phyloP scores from a whole-genome alignment of 768 basidiomycete genomes.

The Leucocoprinus birnbaumii region DNA sequence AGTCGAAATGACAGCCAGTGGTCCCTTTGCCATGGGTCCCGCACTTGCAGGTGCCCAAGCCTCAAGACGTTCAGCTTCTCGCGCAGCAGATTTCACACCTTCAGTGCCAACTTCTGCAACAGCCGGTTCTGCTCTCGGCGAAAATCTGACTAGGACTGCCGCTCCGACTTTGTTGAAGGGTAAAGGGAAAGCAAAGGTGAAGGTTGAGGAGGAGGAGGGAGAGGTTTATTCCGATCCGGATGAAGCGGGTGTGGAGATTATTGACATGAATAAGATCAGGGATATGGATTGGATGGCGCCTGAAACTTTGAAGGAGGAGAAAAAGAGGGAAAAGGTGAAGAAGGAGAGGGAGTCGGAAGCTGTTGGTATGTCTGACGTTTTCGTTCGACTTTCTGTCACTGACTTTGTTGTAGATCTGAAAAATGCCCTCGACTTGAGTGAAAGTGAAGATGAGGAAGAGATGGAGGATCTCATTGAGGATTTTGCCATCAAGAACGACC shows the following conservation, averaged over 20 bases:
- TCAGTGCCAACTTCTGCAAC: conserved; percentile 34
- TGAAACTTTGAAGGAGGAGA: conserved; percentile 60
- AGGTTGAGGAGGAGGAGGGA: conserved; percentile 31
- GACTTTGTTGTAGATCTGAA: conserved; percentile 35
- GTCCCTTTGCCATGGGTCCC: conserved; percentile 87
- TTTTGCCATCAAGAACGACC: conserved; percentile 44
- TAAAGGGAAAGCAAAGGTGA: conserved; percentile 20
- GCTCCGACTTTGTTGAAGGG: conserved; percentile 38
- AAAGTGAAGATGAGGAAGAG: conserved; percentile 77
- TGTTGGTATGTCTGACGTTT: conserved; percentile 20
- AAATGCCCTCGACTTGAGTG: conserved; percentile 68
- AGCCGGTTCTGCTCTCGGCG: conserved; percentile 38
- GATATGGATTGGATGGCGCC: conserved; percentile 91
- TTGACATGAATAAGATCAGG: conserved; percentile 77
- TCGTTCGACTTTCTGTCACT: neutral
- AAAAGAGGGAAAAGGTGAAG: conserved; percentile 34
- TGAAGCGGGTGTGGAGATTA: conserved; percentile 82
- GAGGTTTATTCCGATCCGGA: conserved; percentile 86
- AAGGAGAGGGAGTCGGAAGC: conserved; percentile 37
- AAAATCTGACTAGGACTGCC: conserved; percentile 45
- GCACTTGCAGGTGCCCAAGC: conserved; percentile 58
- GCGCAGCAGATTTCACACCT: conserved; percentile 53
- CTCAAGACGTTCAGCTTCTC: conserved; percentile 40
- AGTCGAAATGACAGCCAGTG: conserved; percentile 79
- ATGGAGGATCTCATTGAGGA: conserved; percentile 75